Conservation (phyloP, 441 rosid species). For the Corymbia calophylla region DNA sequence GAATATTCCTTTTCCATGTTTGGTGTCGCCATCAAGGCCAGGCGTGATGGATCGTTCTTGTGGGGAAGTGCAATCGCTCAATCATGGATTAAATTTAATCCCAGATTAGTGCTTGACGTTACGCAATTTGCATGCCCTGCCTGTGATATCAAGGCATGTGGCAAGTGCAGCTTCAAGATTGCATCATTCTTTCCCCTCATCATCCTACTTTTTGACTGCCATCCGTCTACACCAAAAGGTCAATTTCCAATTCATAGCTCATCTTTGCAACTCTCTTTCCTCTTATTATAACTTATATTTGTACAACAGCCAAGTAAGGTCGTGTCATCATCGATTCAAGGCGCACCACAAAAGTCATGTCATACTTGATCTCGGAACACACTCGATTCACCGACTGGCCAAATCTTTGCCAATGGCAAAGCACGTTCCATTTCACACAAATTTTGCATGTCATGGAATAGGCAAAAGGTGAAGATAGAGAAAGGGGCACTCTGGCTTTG, state of each 20-base stretch:
- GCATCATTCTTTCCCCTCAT: not conserved
- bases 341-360: not conserved
- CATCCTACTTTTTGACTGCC: not conserved
- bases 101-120: not conserved
- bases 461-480: not conserved
- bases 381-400: not conserved
- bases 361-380: not conserved
- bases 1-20: not conserved
- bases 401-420: not conserved
- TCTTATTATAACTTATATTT: no score
- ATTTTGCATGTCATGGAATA: no score
- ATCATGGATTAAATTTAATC: not conserved
- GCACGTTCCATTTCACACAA: no score
- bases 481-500: no score
- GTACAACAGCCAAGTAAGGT: not conserved
- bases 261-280: not conserved
- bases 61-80: not conserved
- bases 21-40: not conserved
- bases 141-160: not conserved
- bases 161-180: not conserved
- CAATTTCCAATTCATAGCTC: not conserved
- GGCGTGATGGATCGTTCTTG: not conserved
- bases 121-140: not conserved
- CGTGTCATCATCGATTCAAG: not conserved
- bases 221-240: not conserved